Evolutionary conservation across 2,329 filamentous ascomycete genomes (phyloP).

Genomic region (Xylariaceae sp.): DNA sequence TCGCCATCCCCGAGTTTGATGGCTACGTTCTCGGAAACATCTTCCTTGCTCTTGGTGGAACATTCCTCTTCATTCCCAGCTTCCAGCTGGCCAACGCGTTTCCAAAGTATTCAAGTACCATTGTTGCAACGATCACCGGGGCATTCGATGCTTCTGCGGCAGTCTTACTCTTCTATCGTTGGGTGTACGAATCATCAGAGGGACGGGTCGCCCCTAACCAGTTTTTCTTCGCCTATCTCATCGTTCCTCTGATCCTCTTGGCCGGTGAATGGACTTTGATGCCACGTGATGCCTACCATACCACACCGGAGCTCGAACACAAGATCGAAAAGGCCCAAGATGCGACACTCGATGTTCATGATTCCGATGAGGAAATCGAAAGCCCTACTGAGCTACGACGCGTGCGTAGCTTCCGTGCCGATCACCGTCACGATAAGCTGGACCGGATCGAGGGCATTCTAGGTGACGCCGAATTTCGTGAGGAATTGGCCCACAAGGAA

Average conservation of each 20-base stretch:
- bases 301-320: slow-evolving; percentile 32
- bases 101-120: slow-evolving; percentile 53
- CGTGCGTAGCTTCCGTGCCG: slow-evolving; percentile 38
- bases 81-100: slow-evolving; percentile 65
- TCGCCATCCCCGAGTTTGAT: slow-evolving; percentile 51
- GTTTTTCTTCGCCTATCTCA: slow-evolving; percentile 38
- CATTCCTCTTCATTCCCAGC: slow-evolving; percentile 60
- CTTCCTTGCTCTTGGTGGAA: slow-evolving; percentile 57
- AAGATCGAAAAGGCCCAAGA: slow-evolving; percentile 37
- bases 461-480: slow-evolving; percentile 51
- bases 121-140: slow-evolving; percentile 58
- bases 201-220: slow-evolving; percentile 28
- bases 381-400: slow-evolving; percentile 36
- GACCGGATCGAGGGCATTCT: slow-evolving; percentile 61
- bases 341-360: slow-evolving; percentile 39
- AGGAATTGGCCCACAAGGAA: slow-evolving; percentile 49
- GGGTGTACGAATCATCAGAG: slow-evolving; percentile 46
- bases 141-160: slow-evolving; percentile 62
- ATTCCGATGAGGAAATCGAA: slow-evolving; percentile 51
- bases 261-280: slow-evolving; percentile 35
- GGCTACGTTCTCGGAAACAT: slow-evolving; percentile 56
- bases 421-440: slow-evolving; percentile 51
- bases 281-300: slow-evolving; percentile 36
- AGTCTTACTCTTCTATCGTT: slow-evolving; percentile 54
- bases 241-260: slow-evolving; percentile 32